Percentiles rank a stretch among this genome's conserved stretches.
Conservation (phyloP, 1,284 basidiomycete genomes). For the Heterobasidion annosum region DNA sequence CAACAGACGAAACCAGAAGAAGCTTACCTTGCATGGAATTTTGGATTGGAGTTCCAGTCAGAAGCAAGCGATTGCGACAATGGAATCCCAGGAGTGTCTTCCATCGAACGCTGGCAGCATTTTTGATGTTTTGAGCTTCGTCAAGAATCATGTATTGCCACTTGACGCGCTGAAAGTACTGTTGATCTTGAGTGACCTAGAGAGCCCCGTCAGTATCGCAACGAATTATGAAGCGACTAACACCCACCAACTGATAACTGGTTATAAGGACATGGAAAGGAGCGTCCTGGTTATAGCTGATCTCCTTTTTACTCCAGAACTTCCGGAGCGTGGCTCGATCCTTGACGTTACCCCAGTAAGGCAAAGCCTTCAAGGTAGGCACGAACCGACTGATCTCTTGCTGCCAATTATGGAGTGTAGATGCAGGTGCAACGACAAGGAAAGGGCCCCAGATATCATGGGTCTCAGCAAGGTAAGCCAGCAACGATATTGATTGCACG, state of each 20-base stretch:
- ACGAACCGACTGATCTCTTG: conserved; percentile 97
- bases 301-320: conserved; percentile 98
- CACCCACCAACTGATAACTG: conserved; percentile 86
- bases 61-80: conserved; percentile 89
- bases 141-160: conserved; percentile 99
- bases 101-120: conserved; percentile 95
- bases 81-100: conserved; percentile 95
- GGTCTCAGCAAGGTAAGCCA: conserved; percentile 94
- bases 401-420: conserved; percentile 99
- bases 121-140: conserved; percentile 99
- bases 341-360: conserved; percentile 98
- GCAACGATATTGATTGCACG: conserved; percentile 95
- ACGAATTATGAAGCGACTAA: neutral
- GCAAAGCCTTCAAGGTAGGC: conserved; percentile 87
- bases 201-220: conserved; percentile 1
- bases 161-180: conserved; percentile 96
- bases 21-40: conserved; percentile 96
- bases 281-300: conserved; percentile 91
- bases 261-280: conserved; percentile 98
- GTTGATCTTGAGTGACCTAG: conserved; percentile 92
- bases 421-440: conserved; percentile 97
- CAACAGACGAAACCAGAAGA: neutral
- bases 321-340: conserved; percentile 92
- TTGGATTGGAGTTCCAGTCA: conserved; percentile 98
- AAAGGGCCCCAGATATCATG: conserved; percentile 99